Conservation (phyloP, 2,329 filamentous ascomycete genomes). For the Xylaria multiplex region DNA sequence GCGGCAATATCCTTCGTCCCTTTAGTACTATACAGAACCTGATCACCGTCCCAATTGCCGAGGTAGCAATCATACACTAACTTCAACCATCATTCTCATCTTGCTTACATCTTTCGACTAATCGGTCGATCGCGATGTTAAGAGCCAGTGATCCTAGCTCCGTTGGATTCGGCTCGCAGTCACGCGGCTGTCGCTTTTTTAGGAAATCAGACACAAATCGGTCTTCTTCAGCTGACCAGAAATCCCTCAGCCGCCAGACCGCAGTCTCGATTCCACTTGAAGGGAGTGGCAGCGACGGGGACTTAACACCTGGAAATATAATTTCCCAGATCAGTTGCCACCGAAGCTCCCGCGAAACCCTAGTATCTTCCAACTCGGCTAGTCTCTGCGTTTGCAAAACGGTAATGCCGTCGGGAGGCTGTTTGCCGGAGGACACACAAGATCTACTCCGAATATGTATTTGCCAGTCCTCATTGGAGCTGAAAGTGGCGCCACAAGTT, state of each 20-base stretch:
- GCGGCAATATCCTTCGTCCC: no score
- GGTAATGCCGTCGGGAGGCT: conserved; percentile 35
- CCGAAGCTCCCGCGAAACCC: conserved; percentile 31
- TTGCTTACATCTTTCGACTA: conserved; percentile 5
- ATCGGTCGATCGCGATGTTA: conserved; percentile 16
- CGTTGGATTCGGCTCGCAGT: neutral
- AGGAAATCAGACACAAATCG: conserved; percentile 30
- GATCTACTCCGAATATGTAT: conserved; percentile 30
- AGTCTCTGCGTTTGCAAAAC: conserved; percentile 38
- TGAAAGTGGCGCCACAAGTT: conserved; percentile 30
- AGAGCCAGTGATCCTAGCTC: conserved; percentile 9
- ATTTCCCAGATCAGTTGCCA: conserved; percentile 40
- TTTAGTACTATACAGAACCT: no score
- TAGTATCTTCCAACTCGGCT: conserved; percentile 13
- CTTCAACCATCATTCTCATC: neutral
- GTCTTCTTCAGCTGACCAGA: conserved; percentile 35
- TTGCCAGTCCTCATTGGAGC: conserved; percentile 26
- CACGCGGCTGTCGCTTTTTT: conserved; percentile 6
- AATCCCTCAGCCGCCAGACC: conserved; percentile 34
- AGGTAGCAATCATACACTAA: no score
- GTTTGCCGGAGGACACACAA: conserved; percentile 18
- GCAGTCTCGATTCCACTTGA: conserved; percentile 22
- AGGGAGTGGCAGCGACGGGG: conserved; percentile 11
- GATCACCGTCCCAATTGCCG: no score
- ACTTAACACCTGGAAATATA: conserved; percentile 34